Evolutionary conservation across 148 eudicot species (phyloP), one percentile per base, ranked within the genome.

Genomic region (Camellia japonica): DNA sequence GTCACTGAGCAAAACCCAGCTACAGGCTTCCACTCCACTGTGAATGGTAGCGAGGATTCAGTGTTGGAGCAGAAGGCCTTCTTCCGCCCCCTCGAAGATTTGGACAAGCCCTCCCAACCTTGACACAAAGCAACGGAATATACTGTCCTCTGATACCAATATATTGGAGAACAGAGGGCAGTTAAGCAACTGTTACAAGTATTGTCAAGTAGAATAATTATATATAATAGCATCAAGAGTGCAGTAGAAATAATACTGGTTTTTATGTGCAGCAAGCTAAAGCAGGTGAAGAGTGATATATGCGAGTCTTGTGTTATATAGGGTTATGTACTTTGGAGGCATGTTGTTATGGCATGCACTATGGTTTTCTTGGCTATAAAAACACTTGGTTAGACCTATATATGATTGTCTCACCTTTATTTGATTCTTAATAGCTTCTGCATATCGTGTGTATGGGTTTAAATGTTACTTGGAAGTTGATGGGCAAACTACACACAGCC

Each of bases 11-110:
- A 83, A 2, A 82, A 73, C 82, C 66, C 79, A 0, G 73, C 66
- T 65, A 56, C 79, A 3, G 78, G 86, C 12, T 78, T 64, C 66
- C 80, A 63, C 23, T 68, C 81, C 51, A 68, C 86, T 18, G 71
- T 51, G 13, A 75, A 72, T 74, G 87, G 78, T 23, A 76, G 72
- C 4, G 75, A 18, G 44, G 92, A 90, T 68, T 95, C 98, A 18
- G 97, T 93, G 73, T 75, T 93, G 84, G 95, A 93, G 81, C 93
- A 93, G 88, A 90, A 90, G 85, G 75, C 95, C 5, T 94, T 94
- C 85, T 90, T 89, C 91, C 97, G 98, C 16, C 86, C 95, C 47
- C 85, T 79, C 0, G 98, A 94, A 89, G 89, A 90, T 74, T 60
- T 94, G 81, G 98, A 94, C 52, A 89, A 87, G 82, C 92, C 46